These are phyloP conservation scores for Pascua guehoae DNA, from an alignment of 1,284 basidiomycete species.

Conservation along the genomic window DNA sequence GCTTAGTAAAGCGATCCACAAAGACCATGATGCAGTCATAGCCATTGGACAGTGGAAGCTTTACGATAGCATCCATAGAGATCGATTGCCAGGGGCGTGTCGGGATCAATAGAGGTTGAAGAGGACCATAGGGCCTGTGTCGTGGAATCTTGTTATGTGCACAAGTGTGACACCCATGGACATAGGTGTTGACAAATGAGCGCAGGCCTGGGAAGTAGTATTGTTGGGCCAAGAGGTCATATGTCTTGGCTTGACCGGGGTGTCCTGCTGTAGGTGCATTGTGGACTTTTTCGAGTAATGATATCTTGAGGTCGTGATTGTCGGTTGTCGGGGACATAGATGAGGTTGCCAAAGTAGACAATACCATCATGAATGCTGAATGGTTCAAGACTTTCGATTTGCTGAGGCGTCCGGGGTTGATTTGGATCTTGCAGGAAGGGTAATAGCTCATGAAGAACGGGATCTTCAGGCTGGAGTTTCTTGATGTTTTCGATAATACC, in stretches of 20 bases:
- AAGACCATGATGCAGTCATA: constrained; percentile 51
- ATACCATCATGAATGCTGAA: neutral
- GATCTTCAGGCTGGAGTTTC: neutral
- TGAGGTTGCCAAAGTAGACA: neutral
- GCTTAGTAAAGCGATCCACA: constrained; percentile 52
- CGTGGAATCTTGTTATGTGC: constrained; percentile 47
- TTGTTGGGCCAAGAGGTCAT: constrained; percentile 21
- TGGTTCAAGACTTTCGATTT: neutral
- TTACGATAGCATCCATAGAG: constrained; percentile 54
- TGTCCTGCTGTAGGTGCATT: constrained; percentile 46
- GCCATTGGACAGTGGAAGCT: constrained; percentile 48
- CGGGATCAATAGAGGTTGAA: constrained; percentile 50
- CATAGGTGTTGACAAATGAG: constrained; percentile 24
- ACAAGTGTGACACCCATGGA: constrained; percentile 48
- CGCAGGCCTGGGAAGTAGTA: constrained; percentile 33
- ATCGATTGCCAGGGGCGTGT: constrained; percentile 27
- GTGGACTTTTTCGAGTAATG: constrained; percentile 26
- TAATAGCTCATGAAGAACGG: neutral
- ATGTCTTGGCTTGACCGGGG: constrained; percentile 50
- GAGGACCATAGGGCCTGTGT: constrained; percentile 38
- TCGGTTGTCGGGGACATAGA: constrained; percentile 10
- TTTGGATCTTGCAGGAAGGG: neutral
- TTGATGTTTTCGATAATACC: neutral
- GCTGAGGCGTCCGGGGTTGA: too few relatives aligned
- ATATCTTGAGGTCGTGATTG: neutral